phyloP scores from a whole-genome alignment of 306 rosid species.

The Cucurbita moschata region DNA sequence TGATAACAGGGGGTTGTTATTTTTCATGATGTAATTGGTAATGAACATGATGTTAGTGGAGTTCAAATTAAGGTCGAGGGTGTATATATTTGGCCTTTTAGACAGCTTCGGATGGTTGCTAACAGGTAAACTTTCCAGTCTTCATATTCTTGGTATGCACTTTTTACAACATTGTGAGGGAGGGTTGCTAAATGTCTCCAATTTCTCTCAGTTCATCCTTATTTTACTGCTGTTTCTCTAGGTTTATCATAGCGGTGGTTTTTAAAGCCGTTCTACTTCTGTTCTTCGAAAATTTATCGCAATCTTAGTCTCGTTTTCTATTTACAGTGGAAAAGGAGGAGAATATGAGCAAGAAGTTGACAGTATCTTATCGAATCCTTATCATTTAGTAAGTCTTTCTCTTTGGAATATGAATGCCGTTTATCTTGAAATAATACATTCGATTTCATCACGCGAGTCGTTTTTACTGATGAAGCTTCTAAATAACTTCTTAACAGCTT shows the following conservation, averaged over 20 bases:
- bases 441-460: background rate
- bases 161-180: background rate
- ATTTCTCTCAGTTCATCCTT: background rate
- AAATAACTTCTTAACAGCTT: constrained; percentile 50
- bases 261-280: background rate
- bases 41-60: constrained; percentile 66
- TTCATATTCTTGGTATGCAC: background rate
- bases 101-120: constrained; percentile 96
- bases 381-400: constrained; percentile 62
- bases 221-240: background rate
- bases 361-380: constrained; percentile 77
- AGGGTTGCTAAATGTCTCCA: background rate
- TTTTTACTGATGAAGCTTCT: constrained; percentile 6
- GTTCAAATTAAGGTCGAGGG: constrained; percentile 95
- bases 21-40: constrained; percentile 75
- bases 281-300: background rate
- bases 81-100: constrained; percentile 98
- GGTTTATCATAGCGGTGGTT: background rate
- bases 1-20: constrained; percentile 69
- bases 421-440: background rate
- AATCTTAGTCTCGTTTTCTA: background rate
- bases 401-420: background rate
- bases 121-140: constrained; percentile 38
- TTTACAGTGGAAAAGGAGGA: constrained; percentile 80
- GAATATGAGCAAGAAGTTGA: constrained; percentile 70